Evolutionary conservation across 2,329 filamentous ascomycete genomes (phyloP).

Genomic region (Scedosporium apiospermum): DNA sequence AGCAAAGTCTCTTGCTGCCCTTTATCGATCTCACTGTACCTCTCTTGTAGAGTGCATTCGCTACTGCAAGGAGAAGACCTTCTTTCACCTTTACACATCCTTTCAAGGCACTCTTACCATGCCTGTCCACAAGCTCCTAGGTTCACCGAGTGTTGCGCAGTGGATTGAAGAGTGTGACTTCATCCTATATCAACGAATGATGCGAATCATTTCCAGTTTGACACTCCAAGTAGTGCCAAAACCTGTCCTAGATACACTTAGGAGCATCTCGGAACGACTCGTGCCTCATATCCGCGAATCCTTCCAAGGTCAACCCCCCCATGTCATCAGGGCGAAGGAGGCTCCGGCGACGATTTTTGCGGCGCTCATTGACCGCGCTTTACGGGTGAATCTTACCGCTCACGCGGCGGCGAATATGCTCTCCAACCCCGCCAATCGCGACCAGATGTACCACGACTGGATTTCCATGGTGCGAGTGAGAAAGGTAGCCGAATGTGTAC

Average conservation of each 20-base stretch:
- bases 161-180: constrained; percentile 98
- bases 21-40: constrained; percentile 92
- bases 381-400: constrained; percentile 86
- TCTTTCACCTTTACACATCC: constrained; percentile 88
- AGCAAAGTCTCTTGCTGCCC: constrained; percentile 72
- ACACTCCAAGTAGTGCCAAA: constrained; percentile 88
- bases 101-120: constrained; percentile 96
- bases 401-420: constrained; percentile 92
- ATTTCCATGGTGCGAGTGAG: constrained; percentile 55
- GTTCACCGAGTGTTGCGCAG: constrained; percentile 66
- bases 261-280: constrained; percentile 74
- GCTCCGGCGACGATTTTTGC: constrained; percentile 84
- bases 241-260: constrained; percentile 74
- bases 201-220: constrained; percentile 79
- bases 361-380: constrained; percentile 72
- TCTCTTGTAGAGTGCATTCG: constrained; percentile 92
- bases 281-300: constrained; percentile 75
- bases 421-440: constrained; percentile 77
- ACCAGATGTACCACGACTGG: constrained; percentile 95
- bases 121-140: constrained; percentile 87
- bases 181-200: constrained; percentile 93
- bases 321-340: constrained; percentile 80
- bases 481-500: constrained; percentile 55
- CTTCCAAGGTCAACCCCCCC: constrained; percentile 74
- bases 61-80: constrained; percentile 93